Conservation (phyloP, 805 yeast species). For the Starmera dryadoides region DNA sequence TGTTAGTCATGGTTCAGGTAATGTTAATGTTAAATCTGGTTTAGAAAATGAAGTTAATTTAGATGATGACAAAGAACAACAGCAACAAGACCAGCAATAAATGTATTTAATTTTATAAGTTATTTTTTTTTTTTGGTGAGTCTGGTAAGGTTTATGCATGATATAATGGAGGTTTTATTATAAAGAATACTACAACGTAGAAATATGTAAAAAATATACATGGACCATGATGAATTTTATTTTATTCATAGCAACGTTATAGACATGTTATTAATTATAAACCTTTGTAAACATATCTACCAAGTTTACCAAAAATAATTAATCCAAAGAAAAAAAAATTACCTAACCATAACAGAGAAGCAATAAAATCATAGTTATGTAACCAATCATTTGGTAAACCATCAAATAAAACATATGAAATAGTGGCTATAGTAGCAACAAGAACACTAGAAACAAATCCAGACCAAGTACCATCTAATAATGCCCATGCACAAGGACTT, state of each 20-base stretch:
- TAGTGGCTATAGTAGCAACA: constrained; percentile 17
- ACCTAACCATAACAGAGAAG: constrained; percentile 46
- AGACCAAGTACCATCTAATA: constrained; percentile 51
- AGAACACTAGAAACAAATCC: constrained; percentile 36
- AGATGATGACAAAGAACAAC: background rate
- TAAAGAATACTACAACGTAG: too few species aligned
- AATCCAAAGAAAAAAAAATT: constrained; percentile 62
- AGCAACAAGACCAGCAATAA: too few species aligned
- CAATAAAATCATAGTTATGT: constrained; percentile 32
- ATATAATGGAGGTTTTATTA: background rate
- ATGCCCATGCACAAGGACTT: constrained; percentile 60
- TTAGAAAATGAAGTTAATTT: constrained; percentile 42
- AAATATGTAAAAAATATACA: too few species aligned
- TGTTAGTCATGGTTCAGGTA: constrained; percentile 39
- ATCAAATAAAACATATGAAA: constrained; percentile 19
- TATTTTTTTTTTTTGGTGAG: background rate
- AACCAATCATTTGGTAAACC: constrained; percentile 53
- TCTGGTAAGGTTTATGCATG: background rate
- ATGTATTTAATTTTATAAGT: too few species aligned
- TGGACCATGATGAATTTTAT: too few species aligned
- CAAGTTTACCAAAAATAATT: constrained; percentile 62
- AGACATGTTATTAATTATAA: constrained; percentile 19
- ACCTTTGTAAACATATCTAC: constrained; percentile 40
- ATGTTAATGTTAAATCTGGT: constrained; percentile 32
- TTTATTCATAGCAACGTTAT: background rate